Conservation (phyloP, 2,329 filamentous ascomycete species). For the Verticillium zaregamsianum region DNA sequence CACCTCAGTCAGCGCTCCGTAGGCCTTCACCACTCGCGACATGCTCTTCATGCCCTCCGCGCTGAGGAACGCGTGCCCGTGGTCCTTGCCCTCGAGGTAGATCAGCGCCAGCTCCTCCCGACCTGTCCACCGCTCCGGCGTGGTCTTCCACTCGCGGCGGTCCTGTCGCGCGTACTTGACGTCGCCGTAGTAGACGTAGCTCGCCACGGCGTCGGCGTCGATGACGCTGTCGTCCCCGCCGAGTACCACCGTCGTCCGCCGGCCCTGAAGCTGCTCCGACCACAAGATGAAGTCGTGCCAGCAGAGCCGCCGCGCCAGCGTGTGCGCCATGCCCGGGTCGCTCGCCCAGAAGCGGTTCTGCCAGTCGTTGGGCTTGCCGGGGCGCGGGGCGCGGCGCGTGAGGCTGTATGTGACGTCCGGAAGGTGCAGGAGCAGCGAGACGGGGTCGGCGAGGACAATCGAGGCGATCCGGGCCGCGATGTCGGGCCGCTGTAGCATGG, state of each 20-base stretch:
- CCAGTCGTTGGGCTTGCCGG: conserved; percentile 57
- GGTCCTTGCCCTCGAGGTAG: conserved; percentile 18
- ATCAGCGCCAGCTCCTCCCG: conserved; percentile 18
- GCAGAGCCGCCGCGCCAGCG: conserved; percentile 63
- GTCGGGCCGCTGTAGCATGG: conserved; percentile 32
- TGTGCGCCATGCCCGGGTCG: conserved; percentile 62
- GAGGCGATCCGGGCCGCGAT: conserved; percentile 41
- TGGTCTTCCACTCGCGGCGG: conserved; percentile 11
- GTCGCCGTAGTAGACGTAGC: conserved; percentile 18
- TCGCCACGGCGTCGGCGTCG: conserved; percentile 16
- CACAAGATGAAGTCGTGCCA: conserved; percentile 69
- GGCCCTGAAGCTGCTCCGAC: conserved; percentile 54
- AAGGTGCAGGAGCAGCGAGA: conserved; percentile 64
- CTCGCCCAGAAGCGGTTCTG: conserved; percentile 68
- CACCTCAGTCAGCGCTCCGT: conserved; percentile 2
- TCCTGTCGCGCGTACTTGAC: conserved; percentile 11
- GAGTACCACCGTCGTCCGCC: conserved; percentile 18
- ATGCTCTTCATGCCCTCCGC: conserved; percentile 9
- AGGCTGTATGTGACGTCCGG: conserved; percentile 72
- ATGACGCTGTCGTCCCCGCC: conserved; percentile 19
- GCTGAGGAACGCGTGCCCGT: conserved; percentile 16
- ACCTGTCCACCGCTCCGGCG: conserved; percentile 16
- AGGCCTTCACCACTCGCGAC: conserved; percentile 5
- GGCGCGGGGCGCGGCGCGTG: conserved; percentile 42
- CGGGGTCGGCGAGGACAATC: conserved; percentile 53